Base-by-base conservation (phyloP, 169 alveolate species). In the Plasmodium falciparum region DNA sequence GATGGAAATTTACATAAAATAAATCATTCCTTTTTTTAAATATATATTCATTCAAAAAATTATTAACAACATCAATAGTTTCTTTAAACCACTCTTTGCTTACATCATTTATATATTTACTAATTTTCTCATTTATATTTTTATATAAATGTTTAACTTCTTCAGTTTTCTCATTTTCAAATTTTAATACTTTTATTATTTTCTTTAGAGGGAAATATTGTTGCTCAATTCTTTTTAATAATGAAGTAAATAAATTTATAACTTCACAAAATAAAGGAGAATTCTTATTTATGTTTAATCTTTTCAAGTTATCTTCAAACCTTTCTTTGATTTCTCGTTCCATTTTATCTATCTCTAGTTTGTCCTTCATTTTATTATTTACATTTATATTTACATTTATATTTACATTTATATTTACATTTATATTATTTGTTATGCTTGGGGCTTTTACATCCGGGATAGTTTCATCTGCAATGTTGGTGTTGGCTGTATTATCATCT, bases 1-100 rank as follows among this genome's bases (percentile, higher is more conserved):
- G 91, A 69, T 83, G 91, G 63, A 83, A 83, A 26, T 83, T 83
- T 33, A 83, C 91, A 47, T 83, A 83, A 49, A 83, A 83, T 33
- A 54, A 43, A 20, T 54, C 85, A 4, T 56, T 24, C 54, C 59
- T 69, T 56, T 54, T 59, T 72, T 63, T 83, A 33, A 83, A 83
- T 52, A 83, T 83, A 69, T 59, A 59, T 83, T 83, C 91, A 33
- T 83, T 83, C 17, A 83, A 56, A 49, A 83, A 83, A 22, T 45
- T 67, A 39, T 83, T 83, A 29, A 83, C 85, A 39, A 83, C 91
- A 61, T 69, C 63, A 49, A 83, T 83, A 1, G 91, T 83, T 49
- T 83, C 85, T 12, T 20, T 67, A 49, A 83, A 69, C 91, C 91
- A 83, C 59, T 69, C 91, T 61, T 63, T 69, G 83, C 91, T 83